Conservation (phyloP, 1,284 basidiomycete species). For the Phellopilus nigrolimitatus region DNA sequence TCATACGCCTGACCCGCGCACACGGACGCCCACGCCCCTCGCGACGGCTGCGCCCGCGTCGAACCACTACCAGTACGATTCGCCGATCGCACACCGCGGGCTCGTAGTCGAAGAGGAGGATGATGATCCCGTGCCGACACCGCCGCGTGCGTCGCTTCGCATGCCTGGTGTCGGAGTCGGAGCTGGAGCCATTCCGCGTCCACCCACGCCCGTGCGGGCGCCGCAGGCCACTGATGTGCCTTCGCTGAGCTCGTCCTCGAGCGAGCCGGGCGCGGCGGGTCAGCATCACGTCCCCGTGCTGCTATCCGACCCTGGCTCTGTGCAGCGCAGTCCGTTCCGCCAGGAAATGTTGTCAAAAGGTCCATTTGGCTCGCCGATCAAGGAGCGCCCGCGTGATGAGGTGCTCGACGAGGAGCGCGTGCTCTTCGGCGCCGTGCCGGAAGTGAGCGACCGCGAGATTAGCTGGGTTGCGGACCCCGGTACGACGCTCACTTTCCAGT, state of each 20-base stretch:
- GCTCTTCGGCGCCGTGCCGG: slow-evolving; percentile 34
- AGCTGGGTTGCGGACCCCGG: slow-evolving; percentile 73
- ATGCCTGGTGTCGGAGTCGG: too few relatives aligned
- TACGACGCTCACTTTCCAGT: slow-evolving; percentile 31
- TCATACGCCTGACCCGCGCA: slow-evolving; percentile 11
- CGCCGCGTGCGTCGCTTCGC: slow-evolving; percentile 17
- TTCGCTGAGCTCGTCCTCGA: too few relatives aligned
- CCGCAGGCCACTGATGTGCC: too few relatives aligned
- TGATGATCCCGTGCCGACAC: slow-evolving; percentile 41
- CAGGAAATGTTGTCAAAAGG: too few relatives aligned
- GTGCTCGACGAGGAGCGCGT: slow-evolving; percentile 61
- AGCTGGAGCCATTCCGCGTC: too few relatives aligned
- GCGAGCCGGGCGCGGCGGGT: too few relatives aligned
- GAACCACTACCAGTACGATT: slow-evolving; percentile 33
- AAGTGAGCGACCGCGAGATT: slow-evolving; percentile 48
- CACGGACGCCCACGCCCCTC: slow-evolving; percentile 2
- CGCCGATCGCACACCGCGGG: slow-evolving; percentile 51
- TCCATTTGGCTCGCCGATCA: slow-evolving; percentile 66
- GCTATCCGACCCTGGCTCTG: slow-evolving; percentile 36
- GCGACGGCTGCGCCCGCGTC: background rate
- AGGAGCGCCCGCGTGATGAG: slow-evolving; percentile 43
- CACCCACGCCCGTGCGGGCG: too few relatives aligned
- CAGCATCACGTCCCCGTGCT: too few relatives aligned
- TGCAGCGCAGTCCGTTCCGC: slow-evolving; percentile 40
- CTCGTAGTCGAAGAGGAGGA: slow-evolving; percentile 69